Conservation (phyloP, 1,284 basidiomycete genomes). For the Microstroma glucosiphilum region DNA sequence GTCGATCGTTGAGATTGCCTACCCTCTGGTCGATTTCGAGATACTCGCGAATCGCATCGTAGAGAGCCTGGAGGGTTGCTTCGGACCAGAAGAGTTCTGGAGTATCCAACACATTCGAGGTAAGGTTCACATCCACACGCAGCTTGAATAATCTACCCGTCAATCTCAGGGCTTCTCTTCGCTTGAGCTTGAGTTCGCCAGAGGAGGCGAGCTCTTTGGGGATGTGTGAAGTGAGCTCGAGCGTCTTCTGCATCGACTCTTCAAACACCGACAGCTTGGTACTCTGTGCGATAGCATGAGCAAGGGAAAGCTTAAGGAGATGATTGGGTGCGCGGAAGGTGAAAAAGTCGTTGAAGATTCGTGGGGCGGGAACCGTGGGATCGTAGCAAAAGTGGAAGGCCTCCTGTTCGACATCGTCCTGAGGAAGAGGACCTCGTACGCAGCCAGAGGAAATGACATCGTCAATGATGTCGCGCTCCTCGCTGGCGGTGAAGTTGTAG, state of each 20-base stretch:
- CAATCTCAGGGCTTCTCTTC: constrained; percentile 76
- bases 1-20: constrained; percentile 78
- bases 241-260: constrained; percentile 68
- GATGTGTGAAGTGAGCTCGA: constrained; percentile 73
- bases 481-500: constrained; percentile 47
- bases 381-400: constrained; percentile 60
- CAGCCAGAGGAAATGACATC: constrained; percentile 44
- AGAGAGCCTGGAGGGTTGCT: constrained; percentile 77
- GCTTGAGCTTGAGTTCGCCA: constrained; percentile 69
- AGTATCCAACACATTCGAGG: constrained; percentile 83
- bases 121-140: constrained; percentile 81
- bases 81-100: constrained; percentile 94
- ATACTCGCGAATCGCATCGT: constrained; percentile 89
- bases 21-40: constrained; percentile 84
- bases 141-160: constrained; percentile 84
- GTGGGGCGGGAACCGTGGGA: constrained; percentile 70
- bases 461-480: constrained; percentile 44
- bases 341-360: constrained; percentile 75
- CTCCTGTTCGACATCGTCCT: constrained; percentile 39
- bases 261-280: constrained; percentile 87
- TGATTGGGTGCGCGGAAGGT: constrained; percentile 63
- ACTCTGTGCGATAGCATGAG: constrained; percentile 89
- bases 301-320: constrained; percentile 67
- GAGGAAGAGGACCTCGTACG: constrained; percentile 29
- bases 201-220: constrained; percentile 76